Conservation (phyloP, 2,329 filamentous ascomycete genomes). For the Colletotrichum abscissum region DNA sequence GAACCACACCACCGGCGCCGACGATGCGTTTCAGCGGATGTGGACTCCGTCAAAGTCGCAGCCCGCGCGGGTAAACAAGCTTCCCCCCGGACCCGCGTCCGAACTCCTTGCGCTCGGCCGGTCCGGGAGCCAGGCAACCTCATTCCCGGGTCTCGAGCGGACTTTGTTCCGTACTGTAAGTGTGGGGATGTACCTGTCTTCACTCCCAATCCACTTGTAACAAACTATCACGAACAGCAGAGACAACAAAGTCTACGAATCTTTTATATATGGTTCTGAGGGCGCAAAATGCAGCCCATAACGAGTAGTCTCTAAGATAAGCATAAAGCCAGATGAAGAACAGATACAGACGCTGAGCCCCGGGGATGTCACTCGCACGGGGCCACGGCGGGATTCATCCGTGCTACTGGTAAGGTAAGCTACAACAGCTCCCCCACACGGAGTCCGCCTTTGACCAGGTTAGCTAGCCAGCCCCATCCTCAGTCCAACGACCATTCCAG, state of each 20-base stretch:
- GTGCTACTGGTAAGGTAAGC: slow-evolving; percentile 2
- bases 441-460: slow-evolving; percentile 5
- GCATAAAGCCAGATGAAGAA: slow-evolving; percentile 22
- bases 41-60: background rate
- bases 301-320: slow-evolving; percentile 18
- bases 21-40: background rate
- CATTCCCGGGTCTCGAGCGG: slow-evolving; percentile 2
- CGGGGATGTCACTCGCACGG: slow-evolving; percentile 33
- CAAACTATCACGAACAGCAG: background rate
- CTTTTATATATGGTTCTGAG: slow-evolving; percentile 22
- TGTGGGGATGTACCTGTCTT: background rate
- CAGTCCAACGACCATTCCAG: slow-evolving; percentile 28
- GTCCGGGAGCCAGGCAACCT: slow-evolving; percentile 19
- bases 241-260: background rate
- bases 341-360: slow-evolving; percentile 27
- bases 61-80: background rate
- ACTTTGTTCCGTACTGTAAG: slow-evolving; percentile 1
- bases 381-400: slow-evolving; percentile 6
- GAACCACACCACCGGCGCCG: background rate
- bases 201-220: background rate
- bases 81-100: background rate
- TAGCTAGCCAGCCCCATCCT: slow-evolving; percentile 9
- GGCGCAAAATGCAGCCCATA: slow-evolving; percentile 5
- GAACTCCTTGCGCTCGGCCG: slow-evolving; percentile 16
- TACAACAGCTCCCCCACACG: slow-evolving; percentile 12